Evolutionary conservation across 208 protist genomes (phyloP), one percentile per base, ranked within the genome.

Genomic region (Eutreptiella sp.): DNA sequence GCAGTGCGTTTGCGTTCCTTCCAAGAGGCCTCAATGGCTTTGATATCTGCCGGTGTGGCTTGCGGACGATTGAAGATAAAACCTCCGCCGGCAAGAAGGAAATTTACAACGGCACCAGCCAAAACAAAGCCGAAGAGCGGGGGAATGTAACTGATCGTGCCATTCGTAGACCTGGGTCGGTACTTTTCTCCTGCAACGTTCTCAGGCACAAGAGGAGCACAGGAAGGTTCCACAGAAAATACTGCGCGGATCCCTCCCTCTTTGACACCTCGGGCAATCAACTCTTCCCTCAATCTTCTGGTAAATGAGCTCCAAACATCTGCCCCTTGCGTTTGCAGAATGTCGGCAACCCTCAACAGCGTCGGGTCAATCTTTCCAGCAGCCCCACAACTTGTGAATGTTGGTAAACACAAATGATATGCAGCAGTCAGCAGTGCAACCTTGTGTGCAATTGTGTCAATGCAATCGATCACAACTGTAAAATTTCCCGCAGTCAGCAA

Each of bases 71-170:
- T n/a, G n/a, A n/a, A n/a, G n/a, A n/a, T n/a, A n/a, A n/a, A n/a
- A n/a, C n/a, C n/a, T n/a, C n/a, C n/a, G n/a, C n/a, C n/a, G n/a
- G n/a, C n/a, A n/a, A n/a, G n/a, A n/a, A n/a, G n/a, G n/a, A n/a
- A n/a, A n/a, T n/a, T n/a, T n/a, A n/a, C n/a, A n/a, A 89, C 79
- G 26, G 77, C 79, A 0, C 79, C 78, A 9, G 85, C 72, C 0
- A 91, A 72, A 38, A 85, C n/a, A 0, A 91, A 62, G 7, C 85
- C 85, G 63, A 89, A 91, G 2, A 88, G 45, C 4, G 85, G 70
- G 3, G 85, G 85, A 77, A 91, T 91, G 72, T 91, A 88, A 63
- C 82, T 88, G 38, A 91, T 83, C 1, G 85, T 91, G 28, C 85
- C 85, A 54, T 91, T 91, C 46, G 89, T 78, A 1, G 80, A 70